Evolutionary conservation across 805 yeast genomes (phyloP).

Genomic region (Komagataella pseudopastoris): DNA sequence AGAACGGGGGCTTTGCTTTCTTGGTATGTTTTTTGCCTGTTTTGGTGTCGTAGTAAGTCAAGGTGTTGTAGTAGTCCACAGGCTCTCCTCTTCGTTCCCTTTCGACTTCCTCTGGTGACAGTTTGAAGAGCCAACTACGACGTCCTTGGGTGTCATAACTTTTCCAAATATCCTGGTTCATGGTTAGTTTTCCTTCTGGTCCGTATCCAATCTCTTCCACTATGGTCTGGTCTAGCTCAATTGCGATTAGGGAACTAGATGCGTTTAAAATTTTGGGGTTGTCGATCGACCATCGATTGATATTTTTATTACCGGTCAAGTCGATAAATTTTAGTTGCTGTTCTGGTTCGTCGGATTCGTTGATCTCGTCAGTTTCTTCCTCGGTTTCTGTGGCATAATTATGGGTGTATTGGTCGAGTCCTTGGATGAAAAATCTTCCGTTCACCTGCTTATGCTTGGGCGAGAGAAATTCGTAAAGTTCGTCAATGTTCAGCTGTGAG

Average conservation of each 20-base stretch:
- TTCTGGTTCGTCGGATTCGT: conserved; percentile 3
- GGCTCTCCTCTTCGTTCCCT: conserved; percentile 12
- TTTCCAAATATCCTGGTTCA: conserved; percentile 28
- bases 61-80: conserved; percentile 17
- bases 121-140: conserved; percentile 66
- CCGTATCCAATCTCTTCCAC: conserved; percentile 29
- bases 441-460: conserved; percentile 4
- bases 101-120: conserved; percentile 11
- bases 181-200: conserved; percentile 19
- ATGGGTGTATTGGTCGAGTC: background rate
- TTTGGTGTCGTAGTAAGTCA: conserved; percentile 45
- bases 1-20: conserved; percentile 29
- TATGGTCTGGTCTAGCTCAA: conserved; percentile 54
- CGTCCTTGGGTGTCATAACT: conserved; percentile 48
- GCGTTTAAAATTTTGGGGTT: conserved; percentile 28
- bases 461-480: conserved; percentile 21
- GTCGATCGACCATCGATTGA: conserved; percentile 49
- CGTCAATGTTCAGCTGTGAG: conserved; percentile 21
- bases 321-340: conserved; percentile 45
- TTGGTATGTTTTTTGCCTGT: conserved; percentile 48
- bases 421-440: background rate
- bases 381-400: background rate
- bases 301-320: conserved; percentile 44
- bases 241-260: conserved; percentile 37
- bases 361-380: background rate